Percentiles rank a stretch among this genome's conserved stretches.
Evolutionary conservation across 305 asterid genomes (phyloP).

Genomic region (Fraxinus angustifolia): DNA sequence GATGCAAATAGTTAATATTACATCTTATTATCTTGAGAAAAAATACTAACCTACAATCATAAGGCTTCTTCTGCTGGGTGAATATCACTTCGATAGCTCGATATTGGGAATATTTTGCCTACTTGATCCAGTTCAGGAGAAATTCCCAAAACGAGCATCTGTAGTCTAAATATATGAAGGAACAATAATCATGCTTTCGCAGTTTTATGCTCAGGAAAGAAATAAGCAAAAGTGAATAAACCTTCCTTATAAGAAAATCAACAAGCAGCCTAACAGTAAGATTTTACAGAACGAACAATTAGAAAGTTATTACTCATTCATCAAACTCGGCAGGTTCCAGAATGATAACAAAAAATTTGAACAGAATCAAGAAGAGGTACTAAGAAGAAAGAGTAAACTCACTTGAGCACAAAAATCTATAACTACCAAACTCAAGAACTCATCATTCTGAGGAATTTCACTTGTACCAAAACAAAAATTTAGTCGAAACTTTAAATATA

Average conservation of each 20-base stretch:
- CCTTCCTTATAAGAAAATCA: background rate
- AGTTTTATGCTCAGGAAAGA: constrained; percentile 1
- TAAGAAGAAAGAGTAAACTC: background rate
- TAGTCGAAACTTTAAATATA: background rate
- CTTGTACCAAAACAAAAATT: background rate
- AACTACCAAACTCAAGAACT: background rate
- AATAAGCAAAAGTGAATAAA: background rate
- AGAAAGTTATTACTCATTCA: background rate
- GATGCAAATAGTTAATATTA: background rate
- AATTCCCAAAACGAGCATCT: constrained; percentile 3
- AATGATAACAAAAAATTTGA: background rate
- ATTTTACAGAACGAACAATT: background rate
- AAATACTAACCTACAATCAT: constrained; percentile 16
- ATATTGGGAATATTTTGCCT: constrained; percentile 14
- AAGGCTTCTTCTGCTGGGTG: background rate
- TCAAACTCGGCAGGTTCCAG: background rate
- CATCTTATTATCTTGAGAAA: constrained; percentile 10
- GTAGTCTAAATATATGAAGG: constrained; percentile 18
- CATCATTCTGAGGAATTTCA: background rate
- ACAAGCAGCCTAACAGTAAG: background rate
- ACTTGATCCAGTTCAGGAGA: constrained; percentile 1
- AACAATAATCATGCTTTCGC: constrained; percentile 4
- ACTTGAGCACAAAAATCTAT: background rate
- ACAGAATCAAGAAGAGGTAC: background rate
- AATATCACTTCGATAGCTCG: background rate